Base-by-base conservation (phyloP, 371 early-diverging fungal genomes). In the Thermomucor indicae-seudaticae region DNA sequence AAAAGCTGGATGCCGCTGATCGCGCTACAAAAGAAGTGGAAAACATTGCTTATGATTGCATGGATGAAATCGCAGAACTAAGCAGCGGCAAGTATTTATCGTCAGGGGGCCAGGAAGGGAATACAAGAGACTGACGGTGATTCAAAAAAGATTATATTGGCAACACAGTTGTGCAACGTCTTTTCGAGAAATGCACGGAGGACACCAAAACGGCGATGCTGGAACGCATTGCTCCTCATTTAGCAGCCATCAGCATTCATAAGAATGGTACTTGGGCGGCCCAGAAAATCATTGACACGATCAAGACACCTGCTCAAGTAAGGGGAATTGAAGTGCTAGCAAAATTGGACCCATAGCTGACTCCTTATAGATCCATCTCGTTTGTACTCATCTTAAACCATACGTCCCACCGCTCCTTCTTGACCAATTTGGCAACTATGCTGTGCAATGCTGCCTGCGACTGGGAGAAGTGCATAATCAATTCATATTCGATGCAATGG, bases 221-320 rank as follows among this genome's bases (percentile, higher is more conserved):
- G 11, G 58, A 60, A 27, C 62, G 59, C 16, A 75, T 93, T 45
- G 81, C 81, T 0, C 86, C 88, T 25, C 79, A 91, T 60, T 72
- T 93, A 56, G 87, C 93, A 6, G 67, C 90, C 2, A 83, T 93
- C 25, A 89, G 92, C 43, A 72, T 91, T 31, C 95, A 93, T 38
- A 95, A 95, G 69, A 91, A 94, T 58, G 95, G 95, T 25, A 94
- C 95, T 2, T 94, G 95, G 95, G 93, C 89, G 0, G 83, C 92
- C 46, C 95, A 94, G 60, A 90, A 90, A 60, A 83, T 93, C 39
- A 91, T 94, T 46, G 93, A 92, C 49, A 70, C 75, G 5, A 88
- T 88, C 1, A 77, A 77, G 27, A 78, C 85, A 12, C 57, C 81
- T 4, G 70, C 66, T 27, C 84, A 90, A 63, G 80, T 86, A 32